Base-by-base conservation (phyloP, 2,329 filamentous ascomycete genomes). In the Sporothrix inflata region DNA sequence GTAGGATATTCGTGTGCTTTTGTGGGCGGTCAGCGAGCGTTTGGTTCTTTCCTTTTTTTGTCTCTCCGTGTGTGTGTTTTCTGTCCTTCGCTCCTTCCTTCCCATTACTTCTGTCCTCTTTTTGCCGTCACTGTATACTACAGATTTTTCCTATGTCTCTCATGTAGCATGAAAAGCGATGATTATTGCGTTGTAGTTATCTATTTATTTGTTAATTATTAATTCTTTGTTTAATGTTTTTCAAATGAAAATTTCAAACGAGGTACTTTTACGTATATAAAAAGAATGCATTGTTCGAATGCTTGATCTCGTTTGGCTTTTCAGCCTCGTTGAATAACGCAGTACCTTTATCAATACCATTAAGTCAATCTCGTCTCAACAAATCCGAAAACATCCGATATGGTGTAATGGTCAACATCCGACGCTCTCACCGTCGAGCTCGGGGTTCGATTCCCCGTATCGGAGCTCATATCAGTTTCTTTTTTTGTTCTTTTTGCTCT, bases 371-470 rank as follows among this genome's bases (percentile, higher is more conserved):
- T 27, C 16, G 2, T 21, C 14, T 16, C 12, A 27, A 55, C 12
- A 42, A 49, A 16, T 60, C 4, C 21, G 16, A 47, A n/a, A 70
- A 9, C 51, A 72, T 74, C 73, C 73, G 73, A 74, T 74, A 74
- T 74, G 73, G 73, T 74, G 73, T 74, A 74, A 74, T 74, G 73
- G 73, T 69, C 70, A 74, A 74, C 73, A 74, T 74, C 73, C 73
- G 73, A 74, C 73, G 73, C 73, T 74, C 73, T 74, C 73, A 74
- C 73, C 73, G 73, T 74, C 73, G 73, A 74, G 73, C 73, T 74
- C 73, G 73, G 73, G 73, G 73, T 74, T 74, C 73, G 73, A 74
- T 74, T 74, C 73, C 73, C 73, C 73, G 73, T 74, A 74, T 74
- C 73, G 73, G 73, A 74, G 73, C 63, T 65, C n/a, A 63, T 53